Percentiles rank a stretch among this genome's conserved stretches.
These are phyloP conservation scores for Periconia sp. DNA, from an alignment of 2,329 filamentous ascomycete genomes.

Conservation along the genomic window DNA sequence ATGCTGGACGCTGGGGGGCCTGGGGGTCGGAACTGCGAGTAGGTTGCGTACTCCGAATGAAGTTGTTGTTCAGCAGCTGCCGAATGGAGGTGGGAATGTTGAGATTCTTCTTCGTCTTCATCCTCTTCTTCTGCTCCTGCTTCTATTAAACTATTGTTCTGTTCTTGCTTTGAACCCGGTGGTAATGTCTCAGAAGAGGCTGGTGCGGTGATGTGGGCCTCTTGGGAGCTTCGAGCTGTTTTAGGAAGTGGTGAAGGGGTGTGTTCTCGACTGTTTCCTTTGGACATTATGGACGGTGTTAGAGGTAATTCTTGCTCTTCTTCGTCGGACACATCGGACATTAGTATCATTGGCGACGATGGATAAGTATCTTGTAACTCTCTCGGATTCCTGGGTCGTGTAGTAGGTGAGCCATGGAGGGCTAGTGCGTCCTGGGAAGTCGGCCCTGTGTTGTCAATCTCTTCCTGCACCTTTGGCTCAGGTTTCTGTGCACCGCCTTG, in stretches of 20 bases:
- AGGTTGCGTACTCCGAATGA: slow-evolving; percentile 32
- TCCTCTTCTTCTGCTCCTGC: slow-evolving; percentile 3
- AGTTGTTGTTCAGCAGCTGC: slow-evolving; percentile 39
- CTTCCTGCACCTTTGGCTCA: background rate
- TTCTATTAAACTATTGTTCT: background rate
- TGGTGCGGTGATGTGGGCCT: background rate
- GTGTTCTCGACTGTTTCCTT: background rate
- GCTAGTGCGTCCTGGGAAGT: slow-evolving; percentile 2
- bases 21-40: slow-evolving; percentile 32
- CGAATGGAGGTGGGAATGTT: slow-evolving; percentile 33
- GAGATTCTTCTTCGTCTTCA: slow-evolving; percentile 19
- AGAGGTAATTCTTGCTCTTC: background rate
- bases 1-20: slow-evolving; percentile 29
- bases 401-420: slow-evolving; percentile 4
- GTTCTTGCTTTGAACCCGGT: background rate
- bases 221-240: background rate
- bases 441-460: background rate
- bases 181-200: background rate
- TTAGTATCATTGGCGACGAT: slow-evolving; percentile 28
- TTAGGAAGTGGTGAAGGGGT: background rate
- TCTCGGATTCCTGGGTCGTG: slow-evolving; percentile 9
- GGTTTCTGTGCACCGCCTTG: background rate
- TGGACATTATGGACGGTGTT: background rate
- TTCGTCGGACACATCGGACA: slow-evolving; percentile 17
- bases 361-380: slow-evolving; percentile 17